Evolutionary conservation across 352 stramenopile species (phyloP).

Genomic region (Thraustotheca clavata): DNA sequence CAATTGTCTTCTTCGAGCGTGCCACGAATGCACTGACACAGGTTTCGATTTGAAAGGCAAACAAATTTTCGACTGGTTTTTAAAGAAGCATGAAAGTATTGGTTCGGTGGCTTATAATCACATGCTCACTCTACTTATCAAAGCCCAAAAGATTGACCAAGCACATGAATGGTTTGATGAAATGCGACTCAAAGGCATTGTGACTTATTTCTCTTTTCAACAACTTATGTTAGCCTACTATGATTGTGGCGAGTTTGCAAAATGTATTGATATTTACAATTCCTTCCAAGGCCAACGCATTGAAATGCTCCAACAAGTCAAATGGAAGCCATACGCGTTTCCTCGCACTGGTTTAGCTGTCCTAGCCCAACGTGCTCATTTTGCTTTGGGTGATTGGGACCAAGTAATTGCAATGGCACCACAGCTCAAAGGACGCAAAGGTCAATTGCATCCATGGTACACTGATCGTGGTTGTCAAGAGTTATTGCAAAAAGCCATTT

Average conservation of each 20-base stretch:
- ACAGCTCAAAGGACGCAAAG: slow-evolving; percentile 31
- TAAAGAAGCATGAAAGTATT: slow-evolving; percentile 37
- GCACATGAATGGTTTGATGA: slow-evolving; percentile 39
- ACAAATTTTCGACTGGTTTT: slow-evolving; percentile 53
- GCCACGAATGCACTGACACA: slow-evolving; percentile 23
- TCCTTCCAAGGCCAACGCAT: slow-evolving; percentile 38
- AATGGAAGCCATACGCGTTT: slow-evolving; percentile 49
- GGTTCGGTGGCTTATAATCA: slow-evolving; percentile 68
- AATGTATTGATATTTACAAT: slow-evolving; percentile 53
- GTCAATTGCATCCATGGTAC: neutral
- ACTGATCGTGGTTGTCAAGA: slow-evolving; percentile 24
- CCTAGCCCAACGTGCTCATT: slow-evolving; percentile 42
- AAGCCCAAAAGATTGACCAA: slow-evolving; percentile 39
- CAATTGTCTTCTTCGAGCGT: slow-evolving; percentile 68
- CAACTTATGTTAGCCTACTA: slow-evolving; percentile 59
- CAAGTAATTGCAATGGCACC: slow-evolving; percentile 53
- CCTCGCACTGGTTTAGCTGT: slow-evolving; percentile 58
- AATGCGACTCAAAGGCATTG: slow-evolving; percentile 35
- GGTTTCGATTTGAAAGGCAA: slow-evolving; percentile 37
- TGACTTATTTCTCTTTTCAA: slow-evolving; percentile 67
- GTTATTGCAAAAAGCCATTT: slow-evolving; percentile 39
- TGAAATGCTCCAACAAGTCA: slow-evolving; percentile 23
- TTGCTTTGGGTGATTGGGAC: slow-evolving; percentile 43
- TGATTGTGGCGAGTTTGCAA: slow-evolving; percentile 28
- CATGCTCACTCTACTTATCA: slow-evolving; percentile 53